Evolutionary conservation across 805 yeast species (phyloP).

Genomic region (Spathaspora hagerdaliae): DNA sequence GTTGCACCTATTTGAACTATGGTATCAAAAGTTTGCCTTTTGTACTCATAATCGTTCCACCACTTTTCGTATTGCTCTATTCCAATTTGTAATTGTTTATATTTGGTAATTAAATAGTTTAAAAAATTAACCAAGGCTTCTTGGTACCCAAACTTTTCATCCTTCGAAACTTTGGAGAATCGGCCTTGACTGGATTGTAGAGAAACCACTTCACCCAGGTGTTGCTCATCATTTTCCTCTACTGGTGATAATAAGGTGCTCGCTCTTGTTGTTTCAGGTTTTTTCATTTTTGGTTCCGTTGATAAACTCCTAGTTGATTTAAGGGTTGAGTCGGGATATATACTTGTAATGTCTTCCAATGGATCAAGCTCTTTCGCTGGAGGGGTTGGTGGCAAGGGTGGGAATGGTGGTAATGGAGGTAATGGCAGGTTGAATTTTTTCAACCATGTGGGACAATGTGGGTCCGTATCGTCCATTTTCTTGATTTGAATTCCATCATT

Average conservation of each 20-base stretch:
- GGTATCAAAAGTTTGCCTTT: not conserved
- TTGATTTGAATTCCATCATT: too few relatives aligned
- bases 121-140: conserved; percentile 5
- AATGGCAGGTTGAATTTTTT: not conserved
- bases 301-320: too few relatives aligned
- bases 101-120: conserved; percentile 2
- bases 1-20: not conserved
- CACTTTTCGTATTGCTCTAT: not conserved
- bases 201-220: too few relatives aligned
- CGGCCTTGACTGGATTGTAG: too few relatives aligned
- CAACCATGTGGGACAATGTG: conserved; percentile 7
- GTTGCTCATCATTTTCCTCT: too few relatives aligned
- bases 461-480: not conserved
- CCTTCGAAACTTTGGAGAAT: not conserved
- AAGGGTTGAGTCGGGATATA: too few relatives aligned
- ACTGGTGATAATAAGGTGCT: too few relatives aligned
- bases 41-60: not conserved
- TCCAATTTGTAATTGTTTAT: conserved; percentile 2
- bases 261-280: too few relatives aligned
- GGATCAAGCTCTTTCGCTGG: not conserved
- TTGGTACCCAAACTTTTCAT: not conserved
- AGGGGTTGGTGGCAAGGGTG: not conserved
- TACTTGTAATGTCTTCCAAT: too few relatives aligned
- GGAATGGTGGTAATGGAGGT: not conserved
- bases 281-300: too few relatives aligned